phyloP scores from a whole-genome alignment of 495 filamentous ascomycete species.

The Podospora conica region DNA sequence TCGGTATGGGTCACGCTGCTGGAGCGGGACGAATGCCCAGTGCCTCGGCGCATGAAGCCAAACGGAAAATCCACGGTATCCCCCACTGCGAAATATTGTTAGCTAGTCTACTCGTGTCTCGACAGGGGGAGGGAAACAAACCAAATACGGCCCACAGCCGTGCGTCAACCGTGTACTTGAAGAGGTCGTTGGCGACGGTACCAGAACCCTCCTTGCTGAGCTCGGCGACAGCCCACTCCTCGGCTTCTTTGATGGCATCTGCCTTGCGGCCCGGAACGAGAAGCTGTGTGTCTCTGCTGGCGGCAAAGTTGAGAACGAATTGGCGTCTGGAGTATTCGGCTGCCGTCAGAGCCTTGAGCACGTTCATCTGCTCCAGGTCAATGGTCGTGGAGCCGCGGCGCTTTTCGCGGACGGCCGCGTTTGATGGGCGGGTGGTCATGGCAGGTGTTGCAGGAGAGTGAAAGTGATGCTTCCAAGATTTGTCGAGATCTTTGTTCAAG shows the following conservation, averaged over 20 bases:
- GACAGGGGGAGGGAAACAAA: background rate
- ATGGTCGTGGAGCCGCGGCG: constrained; percentile 18
- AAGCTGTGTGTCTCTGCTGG: constrained; percentile 24
- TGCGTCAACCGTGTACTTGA: constrained; percentile 28
- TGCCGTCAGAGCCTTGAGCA: constrained; percentile 27
- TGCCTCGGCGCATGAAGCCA: constrained; percentile 21
- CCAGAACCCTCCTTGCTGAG: constrained; percentile 20
- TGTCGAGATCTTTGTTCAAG: background rate
- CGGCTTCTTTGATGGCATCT: constrained; percentile 26
- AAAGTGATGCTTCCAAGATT: background rate
- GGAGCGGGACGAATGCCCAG: background rate
- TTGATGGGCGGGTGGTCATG: constrained; percentile 21
- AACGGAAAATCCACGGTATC: constrained; percentile 23
- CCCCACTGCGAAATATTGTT: constrained; percentile 18
- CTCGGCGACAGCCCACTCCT: constrained; percentile 24
- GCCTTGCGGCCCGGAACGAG: constrained; percentile 29
- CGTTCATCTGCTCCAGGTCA: constrained; percentile 25
- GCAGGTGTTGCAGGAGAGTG: background rate
- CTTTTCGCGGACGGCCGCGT: constrained; percentile 24
- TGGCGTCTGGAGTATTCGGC: constrained; percentile 30
- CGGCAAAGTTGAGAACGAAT: constrained; percentile 30
- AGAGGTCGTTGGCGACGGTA: constrained; percentile 23
- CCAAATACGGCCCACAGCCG: constrained; percentile 22
- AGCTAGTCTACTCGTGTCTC: background rate
- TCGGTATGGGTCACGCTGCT: background rate